Percentiles rank a stretch among this genome's conserved stretches.
Conservation (phyloP, 1,284 basidiomycete species). For the Sanghuangporus sanghuang region DNA sequence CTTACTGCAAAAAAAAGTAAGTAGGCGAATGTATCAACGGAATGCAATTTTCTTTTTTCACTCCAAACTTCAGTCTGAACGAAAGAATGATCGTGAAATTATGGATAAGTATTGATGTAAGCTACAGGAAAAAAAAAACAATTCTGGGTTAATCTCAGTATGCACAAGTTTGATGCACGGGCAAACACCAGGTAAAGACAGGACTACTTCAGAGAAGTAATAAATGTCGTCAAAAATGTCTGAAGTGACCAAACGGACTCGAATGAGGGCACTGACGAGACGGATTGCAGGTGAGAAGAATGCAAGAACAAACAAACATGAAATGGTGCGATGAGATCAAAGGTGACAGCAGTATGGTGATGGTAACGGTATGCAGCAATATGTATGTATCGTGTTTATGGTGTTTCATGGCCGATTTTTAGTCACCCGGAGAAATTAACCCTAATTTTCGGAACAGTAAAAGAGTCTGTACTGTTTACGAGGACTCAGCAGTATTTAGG, state of each 20-base stretch:
- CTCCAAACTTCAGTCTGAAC: too few relatives aligned
- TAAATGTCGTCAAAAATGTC: background rate
- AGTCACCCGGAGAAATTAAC: background rate
- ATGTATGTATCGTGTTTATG: background rate
- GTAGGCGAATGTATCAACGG: too few relatives aligned
- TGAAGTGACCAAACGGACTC: too few relatives aligned
- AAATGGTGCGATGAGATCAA: background rate
- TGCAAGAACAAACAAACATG: too few relatives aligned
- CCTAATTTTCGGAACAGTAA: background rate
- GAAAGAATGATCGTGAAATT: background rate
- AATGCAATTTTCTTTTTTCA: too few relatives aligned
- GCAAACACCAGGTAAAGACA: slow-evolving; percentile 12
- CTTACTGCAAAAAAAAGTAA: background rate
- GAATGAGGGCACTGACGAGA: too few relatives aligned
- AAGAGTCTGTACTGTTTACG: background rate
- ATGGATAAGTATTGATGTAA: background rate
- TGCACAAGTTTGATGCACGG: background rate
- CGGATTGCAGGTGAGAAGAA: too few relatives aligned
- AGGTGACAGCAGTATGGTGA: background rate
- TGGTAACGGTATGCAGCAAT: background rate
- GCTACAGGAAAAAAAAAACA: background rate
- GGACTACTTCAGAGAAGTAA: slow-evolving; percentile 12
- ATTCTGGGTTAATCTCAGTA: background rate
- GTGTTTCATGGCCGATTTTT: background rate
- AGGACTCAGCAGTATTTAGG: slow-evolving; percentile 1